Percentiles rank a stretch among this genome's conserved stretches.
These are phyloP conservation scores for Posidonia australis DNA, from an alignment of 106 monocot species.

Conservation along the genomic window DNA sequence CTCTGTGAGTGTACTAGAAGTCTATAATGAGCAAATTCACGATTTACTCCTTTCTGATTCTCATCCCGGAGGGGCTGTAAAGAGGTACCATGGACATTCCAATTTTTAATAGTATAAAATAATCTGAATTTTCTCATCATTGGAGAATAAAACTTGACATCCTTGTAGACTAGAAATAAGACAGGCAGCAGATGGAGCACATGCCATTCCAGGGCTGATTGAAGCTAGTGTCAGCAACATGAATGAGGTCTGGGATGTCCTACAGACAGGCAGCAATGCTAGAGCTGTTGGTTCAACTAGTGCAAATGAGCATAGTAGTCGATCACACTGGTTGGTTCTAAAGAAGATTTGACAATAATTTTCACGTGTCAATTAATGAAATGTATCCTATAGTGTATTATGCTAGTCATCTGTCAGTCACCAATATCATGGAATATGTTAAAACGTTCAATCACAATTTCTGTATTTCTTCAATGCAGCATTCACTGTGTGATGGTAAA, in stretches of 20 bases:
- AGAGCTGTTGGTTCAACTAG: conserved; percentile 78
- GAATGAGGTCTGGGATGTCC: conserved; percentile 75
- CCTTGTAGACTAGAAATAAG: conserved; percentile 52
- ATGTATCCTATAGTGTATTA: not conserved
- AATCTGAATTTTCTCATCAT: not conserved
- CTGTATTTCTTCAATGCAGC: conserved; percentile 4
- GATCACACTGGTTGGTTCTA: conserved; percentile 68
- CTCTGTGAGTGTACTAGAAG: conserved; percentile 71
- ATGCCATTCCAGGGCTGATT: conserved; percentile 78
- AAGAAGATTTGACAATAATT: not conserved
- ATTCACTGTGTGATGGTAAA: conserved; percentile 38
- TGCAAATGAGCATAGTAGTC: conserved; percentile 87
- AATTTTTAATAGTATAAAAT: not conserved
- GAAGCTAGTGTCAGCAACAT: conserved; percentile 69
- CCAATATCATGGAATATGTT: not conserved
- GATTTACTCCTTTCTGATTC: conserved; percentile 58
- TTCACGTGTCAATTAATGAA: not conserved
- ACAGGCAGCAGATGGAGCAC: conserved; percentile 66
- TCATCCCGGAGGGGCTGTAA: conserved; percentile 23
- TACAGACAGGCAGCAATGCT: conserved; percentile 79
- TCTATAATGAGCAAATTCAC: conserved; percentile 89
- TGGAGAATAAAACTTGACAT: not conserved
- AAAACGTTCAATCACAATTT: no score
- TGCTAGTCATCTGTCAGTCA: not conserved
- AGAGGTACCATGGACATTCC: not conserved